phyloP scores from a whole-genome alignment of 2,329 filamentous ascomycete genomes.

The Cytospora leucostoma region DNA sequence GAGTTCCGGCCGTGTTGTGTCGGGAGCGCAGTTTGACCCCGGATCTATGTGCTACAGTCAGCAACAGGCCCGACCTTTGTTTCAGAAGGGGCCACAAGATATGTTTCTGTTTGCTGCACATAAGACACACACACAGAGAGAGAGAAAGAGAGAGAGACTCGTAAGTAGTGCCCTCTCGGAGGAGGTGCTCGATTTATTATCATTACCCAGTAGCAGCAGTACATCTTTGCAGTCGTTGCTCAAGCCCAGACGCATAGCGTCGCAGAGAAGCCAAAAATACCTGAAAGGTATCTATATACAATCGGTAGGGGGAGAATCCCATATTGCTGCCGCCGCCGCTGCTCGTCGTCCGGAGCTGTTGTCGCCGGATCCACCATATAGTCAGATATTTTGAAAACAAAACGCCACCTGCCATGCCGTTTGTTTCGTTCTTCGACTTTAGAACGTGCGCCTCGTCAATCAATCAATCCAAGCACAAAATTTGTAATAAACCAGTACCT shows the following conservation, averaged over 20 bases:
- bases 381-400: neutral
- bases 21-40: neutral
- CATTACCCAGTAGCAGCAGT: conserved; percentile 18
- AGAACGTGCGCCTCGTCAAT: conserved; percentile 7
- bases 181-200: conserved; percentile 16
- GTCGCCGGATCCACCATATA: neutral
- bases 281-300: neutral
- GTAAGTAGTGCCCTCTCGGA: neutral
- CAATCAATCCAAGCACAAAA: conserved; percentile 17
- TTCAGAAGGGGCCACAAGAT: neutral
- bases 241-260: neutral
- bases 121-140: neutral
- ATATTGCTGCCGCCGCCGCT: neutral
- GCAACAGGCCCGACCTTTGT: neutral
- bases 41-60: neutral
- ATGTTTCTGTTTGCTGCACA: neutral
- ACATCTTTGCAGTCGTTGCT: conserved; percentile 10
- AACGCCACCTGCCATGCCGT: conserved; percentile 20
- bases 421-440: conserved; percentile 9
- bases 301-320: neutral
- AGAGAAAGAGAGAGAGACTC: too few relatives aligned
- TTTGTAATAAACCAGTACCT: neutral
- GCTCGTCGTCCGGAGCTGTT: neutral
- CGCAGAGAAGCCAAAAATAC: neutral
- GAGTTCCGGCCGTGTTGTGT: neutral